Percentiles rank a stretch among this genome's conserved stretches.
Conservation (phyloP, 2,329 filamentous ascomycete species). For the Spiromastix sp. region DNA sequence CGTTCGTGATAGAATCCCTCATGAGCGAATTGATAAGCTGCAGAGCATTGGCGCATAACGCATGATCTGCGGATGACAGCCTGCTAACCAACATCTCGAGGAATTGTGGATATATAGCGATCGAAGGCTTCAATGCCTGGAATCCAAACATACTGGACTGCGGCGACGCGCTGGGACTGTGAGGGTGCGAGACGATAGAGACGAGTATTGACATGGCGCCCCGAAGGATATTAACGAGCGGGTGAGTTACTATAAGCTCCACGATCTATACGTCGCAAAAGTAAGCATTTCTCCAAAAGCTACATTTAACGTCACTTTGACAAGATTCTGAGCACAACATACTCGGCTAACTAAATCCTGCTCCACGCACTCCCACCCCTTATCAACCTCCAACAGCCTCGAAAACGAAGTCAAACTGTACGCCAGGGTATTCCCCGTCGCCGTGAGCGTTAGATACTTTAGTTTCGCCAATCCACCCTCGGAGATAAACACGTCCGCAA, state of each 20-base stretch:
- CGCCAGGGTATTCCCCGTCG: slow-evolving; percentile 86
- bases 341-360: slow-evolving; percentile 49
- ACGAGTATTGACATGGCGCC: slow-evolving; percentile 96
- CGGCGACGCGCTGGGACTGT: slow-evolving; percentile 41
- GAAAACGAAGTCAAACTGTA: slow-evolving; percentile 88
- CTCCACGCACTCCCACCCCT: slow-evolving; percentile 74
- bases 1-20: slow-evolving; percentile 74
- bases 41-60: slow-evolving; percentile 86
- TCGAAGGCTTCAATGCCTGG: slow-evolving; percentile 79
- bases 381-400: slow-evolving; percentile 84
- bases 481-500: slow-evolving; percentile 91
- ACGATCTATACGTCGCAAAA: slow-evolving; percentile 49
- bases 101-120: slow-evolving; percentile 86
- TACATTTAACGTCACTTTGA: too few relatives aligned
- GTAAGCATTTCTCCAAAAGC: neutral
- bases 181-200: slow-evolving; percentile 79
- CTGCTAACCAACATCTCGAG: slow-evolving; percentile 88
- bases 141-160: slow-evolving; percentile 68
- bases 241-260: slow-evolving; percentile 87
- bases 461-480: slow-evolving; percentile 76
- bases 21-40: slow-evolving; percentile 94
- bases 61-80: slow-evolving; percentile 87
- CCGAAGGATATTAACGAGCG: slow-evolving; percentile 90
- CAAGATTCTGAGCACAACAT: too few relatives aligned
- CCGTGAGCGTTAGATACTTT: slow-evolving; percentile 70